Evolutionary conservation across 352 stramenopile species (phyloP), one percentile per base, ranked within the genome.

Genomic region (Pythium sp.): DNA sequence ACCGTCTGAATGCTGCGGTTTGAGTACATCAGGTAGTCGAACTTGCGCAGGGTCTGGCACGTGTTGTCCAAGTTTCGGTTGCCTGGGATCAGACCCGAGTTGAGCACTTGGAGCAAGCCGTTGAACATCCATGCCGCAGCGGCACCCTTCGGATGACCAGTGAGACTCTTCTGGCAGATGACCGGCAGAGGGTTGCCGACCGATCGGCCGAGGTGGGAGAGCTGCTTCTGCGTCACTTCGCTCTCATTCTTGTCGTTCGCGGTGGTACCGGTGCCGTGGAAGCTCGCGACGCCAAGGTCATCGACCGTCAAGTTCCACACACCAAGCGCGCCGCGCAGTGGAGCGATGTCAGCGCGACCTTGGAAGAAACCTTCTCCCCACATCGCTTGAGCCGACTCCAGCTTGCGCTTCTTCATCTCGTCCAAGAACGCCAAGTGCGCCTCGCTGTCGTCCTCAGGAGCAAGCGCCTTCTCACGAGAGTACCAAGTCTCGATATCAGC

Each of bases 181-280:
- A 95, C 78, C 15, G 84, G 84, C 43, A 96, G 65, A 32, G 84
- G 74, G 69, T 96, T 95, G 32, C 88, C 88, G n/a, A 66, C 47
- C 6, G 84, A 87, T 2, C 89, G 84, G 18, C 87, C 89, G 8
- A 96, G 73, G 64, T 94, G 87, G 68, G 74, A 57, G 59, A 95
- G 81, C 64, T 97, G 86, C 73, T 92, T 92, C 68, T 97, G 86
- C 0, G 86, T 92, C 57, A 97, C 88, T 30, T 93, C 87, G 56
- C 86, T 95, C 59, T 97, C 88, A 56, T 96, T 95, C 78, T 84
- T 89, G 73, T 97, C 89, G 68, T 96, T 97, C 14, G 81, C 84
- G 56, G 74, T 95, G 38, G 87, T 95, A 24, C 87, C 84, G 8
- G 88, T 96, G n/a, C 84, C 87, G 64, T 97, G 78, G 76, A 97